Evolutionary conservation across 2,329 filamentous ascomycete genomes (phyloP).

Genomic region (Clarireedia hainanense): DNA sequence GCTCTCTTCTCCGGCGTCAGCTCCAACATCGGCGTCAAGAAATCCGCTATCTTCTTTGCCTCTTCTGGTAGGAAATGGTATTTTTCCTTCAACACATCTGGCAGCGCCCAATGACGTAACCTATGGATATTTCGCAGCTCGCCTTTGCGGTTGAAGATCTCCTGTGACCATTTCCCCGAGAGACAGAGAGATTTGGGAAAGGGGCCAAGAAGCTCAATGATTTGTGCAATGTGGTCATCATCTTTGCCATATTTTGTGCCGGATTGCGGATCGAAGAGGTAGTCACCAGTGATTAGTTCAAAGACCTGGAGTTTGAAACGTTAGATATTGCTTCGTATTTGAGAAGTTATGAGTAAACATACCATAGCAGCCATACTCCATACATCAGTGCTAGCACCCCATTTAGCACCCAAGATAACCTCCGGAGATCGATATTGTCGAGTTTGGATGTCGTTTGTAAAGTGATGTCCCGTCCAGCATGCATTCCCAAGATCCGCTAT

Average conservation of each 20-base stretch:
- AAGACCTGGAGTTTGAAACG: conserved; percentile 59
- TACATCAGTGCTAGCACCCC: conserved; percentile 98
- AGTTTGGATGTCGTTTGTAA: conserved; percentile 98
- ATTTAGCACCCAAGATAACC: conserved; percentile 93
- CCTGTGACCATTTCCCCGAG: conserved; percentile 93
- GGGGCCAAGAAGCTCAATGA: conserved; percentile 89
- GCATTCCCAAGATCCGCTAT: conserved; percentile 97
- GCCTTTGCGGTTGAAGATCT: conserved; percentile 97
- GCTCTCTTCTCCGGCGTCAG: conserved; percentile 80
- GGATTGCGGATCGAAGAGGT: conserved; percentile 95
- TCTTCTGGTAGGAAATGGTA: conserved; percentile 90
- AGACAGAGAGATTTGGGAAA: conserved; percentile 91
- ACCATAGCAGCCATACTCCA: conserved; percentile 99
- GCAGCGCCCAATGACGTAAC: conserved; percentile 88
- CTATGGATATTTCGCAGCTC: conserved; percentile 96
- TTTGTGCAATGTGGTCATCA: conserved; percentile 97
- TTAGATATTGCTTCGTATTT: background rate
- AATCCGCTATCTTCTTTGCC: conserved; percentile 68
- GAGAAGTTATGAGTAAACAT: conserved; percentile 30
- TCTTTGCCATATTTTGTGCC: conserved; percentile 99
- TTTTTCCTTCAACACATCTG: conserved; percentile 90
- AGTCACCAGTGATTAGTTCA: conserved; percentile 95
- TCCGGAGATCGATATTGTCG: conserved; percentile 95
- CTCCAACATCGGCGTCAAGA: conserved; percentile 86
- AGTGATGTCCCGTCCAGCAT: conserved; percentile 98